These are phyloP conservation scores for Boletus holoroseus DNA, from an alignment of 1,284 basidiomycete genomes.

Conservation along the genomic window DNA sequence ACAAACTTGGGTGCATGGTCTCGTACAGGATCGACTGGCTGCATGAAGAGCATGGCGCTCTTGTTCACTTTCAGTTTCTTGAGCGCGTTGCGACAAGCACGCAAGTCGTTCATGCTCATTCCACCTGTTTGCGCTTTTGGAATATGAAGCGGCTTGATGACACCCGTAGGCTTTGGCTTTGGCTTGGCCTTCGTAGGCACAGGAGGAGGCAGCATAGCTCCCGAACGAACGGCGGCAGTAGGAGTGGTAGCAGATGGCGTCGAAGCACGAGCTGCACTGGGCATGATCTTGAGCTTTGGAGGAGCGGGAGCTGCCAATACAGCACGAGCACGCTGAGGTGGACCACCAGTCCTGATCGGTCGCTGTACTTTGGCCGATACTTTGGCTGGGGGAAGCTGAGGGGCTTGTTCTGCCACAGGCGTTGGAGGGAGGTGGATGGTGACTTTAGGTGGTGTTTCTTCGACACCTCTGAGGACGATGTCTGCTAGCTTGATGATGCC, in stretches of 20 bases:
- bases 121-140: conserved; percentile 76
- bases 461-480: conserved; percentile 75
- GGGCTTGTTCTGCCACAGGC: conserved; percentile 58
- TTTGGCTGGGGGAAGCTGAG: conserved; percentile 49
- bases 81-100: conserved; percentile 74
- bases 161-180: conserved; percentile 35
- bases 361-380: conserved; percentile 24
- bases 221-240: conserved; percentile 21
- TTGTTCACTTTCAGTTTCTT: conserved; percentile 77
- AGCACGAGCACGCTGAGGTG: conserved; percentile 42
- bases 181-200: conserved; percentile 36
- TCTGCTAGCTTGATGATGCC: conserved; percentile 91
- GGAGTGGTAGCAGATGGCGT: conserved; percentile 18
- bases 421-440: conserved; percentile 81
- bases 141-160: conserved; percentile 43
- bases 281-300: conserved; percentile 53
- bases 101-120: conserved; percentile 76
- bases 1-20: conserved; percentile 77
- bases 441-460: conserved; percentile 82
- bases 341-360: conserved; percentile 40
- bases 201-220: conserved; percentile 33
- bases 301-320: conserved; percentile 40
- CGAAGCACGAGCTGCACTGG: conserved; percentile 24
- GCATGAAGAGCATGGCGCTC: conserved; percentile 68
- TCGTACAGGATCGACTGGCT: conserved; percentile 87